Conservation (phyloP, 192 early-diverging fungal genomes). For the Piromyces sp. region DNA sequence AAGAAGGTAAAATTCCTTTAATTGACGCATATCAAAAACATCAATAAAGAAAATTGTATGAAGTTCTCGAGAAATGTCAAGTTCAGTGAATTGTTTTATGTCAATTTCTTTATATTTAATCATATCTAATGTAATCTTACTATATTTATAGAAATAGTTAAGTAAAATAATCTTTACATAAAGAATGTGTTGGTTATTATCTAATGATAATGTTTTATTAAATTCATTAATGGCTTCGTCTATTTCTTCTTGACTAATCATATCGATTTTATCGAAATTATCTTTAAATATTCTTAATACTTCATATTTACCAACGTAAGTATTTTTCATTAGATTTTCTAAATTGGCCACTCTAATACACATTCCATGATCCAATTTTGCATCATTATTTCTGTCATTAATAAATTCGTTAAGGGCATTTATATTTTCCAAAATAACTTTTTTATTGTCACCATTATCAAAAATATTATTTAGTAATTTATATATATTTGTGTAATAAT, state of each 20-base stretch:
- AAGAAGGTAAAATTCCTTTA: neutral
- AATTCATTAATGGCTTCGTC: neutral
- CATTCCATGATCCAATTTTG: neutral
- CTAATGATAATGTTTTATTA: neutral
- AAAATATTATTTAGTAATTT: neutral
- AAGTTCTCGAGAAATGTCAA: neutral
- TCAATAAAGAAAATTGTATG: neutral
- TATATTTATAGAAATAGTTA: neutral
- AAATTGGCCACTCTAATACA: neutral
- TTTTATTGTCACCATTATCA: neutral
- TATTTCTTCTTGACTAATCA: neutral
- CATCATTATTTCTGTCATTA: neutral
- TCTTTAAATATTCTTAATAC: neutral
- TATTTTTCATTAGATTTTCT: neutral
- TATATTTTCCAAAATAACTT: neutral
- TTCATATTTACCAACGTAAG: neutral
- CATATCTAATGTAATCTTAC: neutral
- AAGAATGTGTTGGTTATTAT: neutral
- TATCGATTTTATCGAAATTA: neutral
- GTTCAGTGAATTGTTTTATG: neutral
- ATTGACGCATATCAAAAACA: neutral
- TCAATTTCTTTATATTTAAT: neutral
- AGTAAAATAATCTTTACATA: neutral
- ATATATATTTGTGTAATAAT: slow-evolving; percentile 6
- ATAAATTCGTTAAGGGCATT: neutral